Evolutionary conservation across 305 asterid genomes (phyloP), one percentile per base, ranked within the genome.

Genomic region (Fraxinus velutina): DNA sequence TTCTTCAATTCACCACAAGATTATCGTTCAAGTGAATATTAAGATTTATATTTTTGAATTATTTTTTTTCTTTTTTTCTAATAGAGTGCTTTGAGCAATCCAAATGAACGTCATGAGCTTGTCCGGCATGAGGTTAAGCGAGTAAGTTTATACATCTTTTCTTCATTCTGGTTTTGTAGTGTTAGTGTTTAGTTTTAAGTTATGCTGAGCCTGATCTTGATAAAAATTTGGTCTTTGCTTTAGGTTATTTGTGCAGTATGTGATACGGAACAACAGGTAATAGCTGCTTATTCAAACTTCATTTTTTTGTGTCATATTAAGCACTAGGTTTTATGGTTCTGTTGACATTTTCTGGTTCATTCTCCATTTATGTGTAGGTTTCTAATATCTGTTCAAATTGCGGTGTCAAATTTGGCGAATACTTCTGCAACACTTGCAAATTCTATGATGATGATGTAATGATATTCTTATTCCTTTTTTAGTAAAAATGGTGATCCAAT

Each of bases 361-460:
- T 85, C 78, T 68, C 32, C 78, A 22, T 2, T 1, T 33, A 73
- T 34, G 34, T 79, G 73, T 76, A 95, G 99, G 94, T 88, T 73
- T 89, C 96, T 30, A 86, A 75, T 83, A 73, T 86, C 78, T 95
- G 99, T 85, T 85, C 89, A 1, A 89, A 89, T 17, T 95, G 99
- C 34, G 96, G 97, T 13, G 84, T 95, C 83, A 92, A 92, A 85
- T 92, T 95, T 78, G 99, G 99, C 27, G 97, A 92, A 70, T 95
- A 93, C 88, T 95, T 91, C 90, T 95, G 98, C 82, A 50, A 84
- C 68, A 91, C 89, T 85, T 95, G 99, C 88, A 92, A 86, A 80
- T 93, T 95, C 88, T 92, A 87, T 66, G 99, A 95, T 50, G 99
- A 95, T 79, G 94, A 93, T 72, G 99, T 95, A 90, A 90, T 88